phyloP scores from a whole-genome alignment of 1,284 basidiomycete genomes.

The Porphyrellus sp. region DNA sequence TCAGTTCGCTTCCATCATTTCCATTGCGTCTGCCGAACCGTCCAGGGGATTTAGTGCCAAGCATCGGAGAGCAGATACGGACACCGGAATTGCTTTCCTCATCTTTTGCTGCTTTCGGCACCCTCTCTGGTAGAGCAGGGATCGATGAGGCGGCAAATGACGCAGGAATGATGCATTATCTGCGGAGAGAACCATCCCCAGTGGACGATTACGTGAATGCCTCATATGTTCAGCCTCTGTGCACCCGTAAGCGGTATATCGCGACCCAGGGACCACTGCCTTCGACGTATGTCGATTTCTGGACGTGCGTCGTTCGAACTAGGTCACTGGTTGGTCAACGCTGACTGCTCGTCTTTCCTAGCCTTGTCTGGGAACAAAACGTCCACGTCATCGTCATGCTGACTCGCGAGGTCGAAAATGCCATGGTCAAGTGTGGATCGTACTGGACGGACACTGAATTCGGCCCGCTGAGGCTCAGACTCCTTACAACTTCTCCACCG shows the following conservation, averaged over 20 bases:
- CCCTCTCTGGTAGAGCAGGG: not conserved
- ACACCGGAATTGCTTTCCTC: conserved; percentile 4
- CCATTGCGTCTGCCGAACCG: conserved; percentile 25
- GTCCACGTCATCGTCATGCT: conserved; percentile 84
- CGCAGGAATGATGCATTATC: not conserved
- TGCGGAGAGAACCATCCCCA: conserved; percentile 21
- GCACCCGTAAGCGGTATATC: conserved; percentile 81
- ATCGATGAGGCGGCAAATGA: not conserved
- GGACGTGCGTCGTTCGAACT: conserved; percentile 69
- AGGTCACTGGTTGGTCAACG: not conserved
- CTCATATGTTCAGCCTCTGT: conserved; percentile 83
- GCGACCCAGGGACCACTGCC: conserved; percentile 95
- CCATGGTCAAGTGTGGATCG: conserved; percentile 85
- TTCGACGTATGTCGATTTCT: conserved; percentile 89
- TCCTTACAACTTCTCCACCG: conserved; percentile 59
- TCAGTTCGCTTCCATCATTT: conserved; percentile 16
- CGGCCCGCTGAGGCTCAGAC: conserved; percentile 64
- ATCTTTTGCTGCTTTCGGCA: not conserved
- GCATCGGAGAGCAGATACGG: conserved; percentile 17
- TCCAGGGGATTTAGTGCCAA: conserved; percentile 14
- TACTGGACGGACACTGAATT: conserved; percentile 83
- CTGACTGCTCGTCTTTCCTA: conserved; percentile 32
- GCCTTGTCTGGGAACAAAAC: conserved; percentile 79
- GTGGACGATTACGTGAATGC: conserved; percentile 93
- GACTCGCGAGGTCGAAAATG: conserved; percentile 88